A percentile compares a stretch with the other conserved stretches of the same genome.
These are phyloP conservation scores for Agaricus subrufescens DNA, from an alignment of 768 basidiomycete species.

Conservation along the genomic window DNA sequence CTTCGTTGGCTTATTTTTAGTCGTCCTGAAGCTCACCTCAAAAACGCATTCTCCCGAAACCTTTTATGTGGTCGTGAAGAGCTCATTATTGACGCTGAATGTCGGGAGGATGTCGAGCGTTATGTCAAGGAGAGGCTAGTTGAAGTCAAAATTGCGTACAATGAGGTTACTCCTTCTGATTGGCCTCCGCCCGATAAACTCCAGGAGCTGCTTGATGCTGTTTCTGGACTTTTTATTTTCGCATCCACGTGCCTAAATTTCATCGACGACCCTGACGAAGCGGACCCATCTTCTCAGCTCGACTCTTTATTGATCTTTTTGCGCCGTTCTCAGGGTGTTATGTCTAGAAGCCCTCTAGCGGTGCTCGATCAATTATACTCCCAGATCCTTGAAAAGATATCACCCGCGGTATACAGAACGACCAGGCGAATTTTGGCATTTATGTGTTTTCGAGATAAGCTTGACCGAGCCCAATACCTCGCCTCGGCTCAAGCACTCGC, in stretches of 20 bases:
- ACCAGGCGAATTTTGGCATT: background rate
- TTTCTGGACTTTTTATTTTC: background rate
- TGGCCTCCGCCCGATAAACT: background rate
- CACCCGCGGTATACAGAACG: background rate
- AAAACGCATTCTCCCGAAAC: background rate
- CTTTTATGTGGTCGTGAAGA: background rate
- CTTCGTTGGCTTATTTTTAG: background rate
- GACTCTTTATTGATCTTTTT: background rate
- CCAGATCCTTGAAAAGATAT: background rate
- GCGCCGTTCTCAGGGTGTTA: background rate
- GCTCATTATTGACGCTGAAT: background rate
- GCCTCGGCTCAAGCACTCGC: background rate
- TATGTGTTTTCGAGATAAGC: background rate
- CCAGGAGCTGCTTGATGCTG: background rate
- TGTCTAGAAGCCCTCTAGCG: background rate
- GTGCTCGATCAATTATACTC: slow-evolving; percentile 1
- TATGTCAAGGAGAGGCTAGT: background rate
- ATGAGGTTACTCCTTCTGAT: background rate
- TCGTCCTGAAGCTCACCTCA: background rate
- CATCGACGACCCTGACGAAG: background rate
- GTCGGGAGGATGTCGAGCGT: background rate
- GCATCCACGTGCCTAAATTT: background rate
- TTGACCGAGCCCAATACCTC: no score
- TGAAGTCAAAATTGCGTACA: background rate
- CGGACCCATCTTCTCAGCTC: background rate